Percentiles rank a stretch among this genome's conserved stretches.
Conservation (phyloP, 768 basidiomycete species). For the Tricholoma sp. region DNA sequence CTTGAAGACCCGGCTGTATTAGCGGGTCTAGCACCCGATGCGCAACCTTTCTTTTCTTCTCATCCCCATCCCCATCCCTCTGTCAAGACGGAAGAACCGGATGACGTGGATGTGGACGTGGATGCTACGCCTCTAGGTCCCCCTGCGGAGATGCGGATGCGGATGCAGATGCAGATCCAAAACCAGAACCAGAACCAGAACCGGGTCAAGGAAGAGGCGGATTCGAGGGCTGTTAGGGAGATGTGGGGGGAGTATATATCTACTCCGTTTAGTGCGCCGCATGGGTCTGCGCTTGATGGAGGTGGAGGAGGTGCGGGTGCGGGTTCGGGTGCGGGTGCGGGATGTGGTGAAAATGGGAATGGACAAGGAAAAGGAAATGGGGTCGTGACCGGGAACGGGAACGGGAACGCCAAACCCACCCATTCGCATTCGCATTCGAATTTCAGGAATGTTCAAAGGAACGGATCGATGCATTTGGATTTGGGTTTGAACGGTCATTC, state of each 20-base stretch:
- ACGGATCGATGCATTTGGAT: background rate
- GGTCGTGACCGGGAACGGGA: slow-evolving; percentile 20
- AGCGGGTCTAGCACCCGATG: slow-evolving; percentile 53
- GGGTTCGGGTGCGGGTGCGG: too few relatives aligned
- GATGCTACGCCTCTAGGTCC: slow-evolving; percentile 33
- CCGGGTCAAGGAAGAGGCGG: slow-evolving; percentile 34
- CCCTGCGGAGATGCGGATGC: too few relatives aligned
- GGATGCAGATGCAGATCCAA: too few relatives aligned
- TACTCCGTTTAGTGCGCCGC: background rate
- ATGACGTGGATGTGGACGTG: too few relatives aligned
- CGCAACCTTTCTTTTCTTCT: slow-evolving; percentile 56
- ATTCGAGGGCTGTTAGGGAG: slow-evolving; percentile 3
- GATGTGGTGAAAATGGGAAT: too few relatives aligned
- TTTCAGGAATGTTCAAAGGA: background rate
- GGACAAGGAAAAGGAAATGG: too few relatives aligned
- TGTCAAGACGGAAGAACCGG: slow-evolving; percentile 9
- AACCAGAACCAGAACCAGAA: too few relatives aligned
- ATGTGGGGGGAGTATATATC: slow-evolving; percentile 20
- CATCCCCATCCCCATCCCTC: background rate
- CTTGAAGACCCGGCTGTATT: slow-evolving; percentile 70
- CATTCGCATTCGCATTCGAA: background rate
- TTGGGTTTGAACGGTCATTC: too few relatives aligned
- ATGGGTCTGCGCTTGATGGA: slow-evolving; percentile 3
- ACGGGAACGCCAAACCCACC: slow-evolving; percentile 11
- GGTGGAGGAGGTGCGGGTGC: slow-evolving; percentile 11